Conservation (phyloP, 495 filamentous ascomycete genomes). For the Pyronema omphalodes region DNA sequence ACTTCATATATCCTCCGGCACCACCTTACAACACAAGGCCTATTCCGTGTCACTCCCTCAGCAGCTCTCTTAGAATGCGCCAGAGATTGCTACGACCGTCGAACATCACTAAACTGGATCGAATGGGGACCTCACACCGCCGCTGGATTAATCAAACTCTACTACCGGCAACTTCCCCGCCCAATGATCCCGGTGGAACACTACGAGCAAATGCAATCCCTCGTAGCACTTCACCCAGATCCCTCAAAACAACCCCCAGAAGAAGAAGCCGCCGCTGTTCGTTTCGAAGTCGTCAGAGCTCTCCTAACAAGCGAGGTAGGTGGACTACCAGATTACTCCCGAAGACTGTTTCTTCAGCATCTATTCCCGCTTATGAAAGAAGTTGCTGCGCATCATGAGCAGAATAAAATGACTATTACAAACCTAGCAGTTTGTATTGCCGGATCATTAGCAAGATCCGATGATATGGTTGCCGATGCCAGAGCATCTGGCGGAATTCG, state of each 20-base stretch:
- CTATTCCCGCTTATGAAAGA: slow-evolving; percentile 34
- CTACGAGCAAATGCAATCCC: slow-evolving; percentile 23
- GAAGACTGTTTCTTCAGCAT: slow-evolving; percentile 32
- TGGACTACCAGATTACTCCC: slow-evolving; percentile 27
- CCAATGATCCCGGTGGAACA: slow-evolving; percentile 31
- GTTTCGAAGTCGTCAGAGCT: slow-evolving; percentile 9
- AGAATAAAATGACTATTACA: slow-evolving; percentile 36
- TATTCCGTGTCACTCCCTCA: slow-evolving; percentile 35
- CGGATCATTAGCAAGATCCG: slow-evolving; percentile 25
- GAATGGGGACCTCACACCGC: slow-evolving; percentile 35
- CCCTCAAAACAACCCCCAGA: slow-evolving; percentile 23
- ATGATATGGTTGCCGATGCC: slow-evolving; percentile 31
- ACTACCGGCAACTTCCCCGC: slow-evolving; percentile 36
- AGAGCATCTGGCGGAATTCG: slow-evolving; percentile 29
- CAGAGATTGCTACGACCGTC: slow-evolving; percentile 36
- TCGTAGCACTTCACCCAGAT: slow-evolving; percentile 12
- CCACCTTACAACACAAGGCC: slow-evolving; percentile 31
- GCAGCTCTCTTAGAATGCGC: slow-evolving; percentile 30
- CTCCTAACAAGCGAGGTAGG: slow-evolving; percentile 23
- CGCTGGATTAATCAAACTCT: slow-evolving; percentile 35
- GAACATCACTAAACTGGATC: slow-evolving; percentile 31
- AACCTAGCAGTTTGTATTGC: slow-evolving; percentile 36
- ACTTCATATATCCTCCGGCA: slow-evolving; percentile 32
- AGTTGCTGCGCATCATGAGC: slow-evolving; percentile 26
- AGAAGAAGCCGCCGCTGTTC: slow-evolving; percentile 9